Evolutionary conservation across 768 basidiomycete genomes (phyloP).

Genomic region (Boletus subparvulus): DNA sequence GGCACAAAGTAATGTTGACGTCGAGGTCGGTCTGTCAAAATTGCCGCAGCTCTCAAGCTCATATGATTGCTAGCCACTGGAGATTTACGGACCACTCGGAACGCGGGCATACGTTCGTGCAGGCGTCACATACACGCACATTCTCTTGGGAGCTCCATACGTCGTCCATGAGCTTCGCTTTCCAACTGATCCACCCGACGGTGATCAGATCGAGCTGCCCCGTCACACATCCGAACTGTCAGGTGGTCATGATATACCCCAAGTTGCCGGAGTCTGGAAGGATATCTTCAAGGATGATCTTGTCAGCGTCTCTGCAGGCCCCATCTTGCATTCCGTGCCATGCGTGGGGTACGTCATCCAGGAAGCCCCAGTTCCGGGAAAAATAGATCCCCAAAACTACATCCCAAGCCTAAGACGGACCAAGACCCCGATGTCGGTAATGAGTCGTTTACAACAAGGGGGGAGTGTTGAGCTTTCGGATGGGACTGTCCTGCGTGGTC

Average conservation of each 20-base stretch:
- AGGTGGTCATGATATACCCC: slow-evolving; percentile 61
- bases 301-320: slow-evolving; percentile 70
- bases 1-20: slow-evolving; percentile 16
- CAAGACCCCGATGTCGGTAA: slow-evolving; percentile 63
- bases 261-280: slow-evolving; percentile 61
- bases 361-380: slow-evolving; percentile 74
- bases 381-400: slow-evolving; percentile 68
- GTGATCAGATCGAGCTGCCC: slow-evolving; percentile 49
- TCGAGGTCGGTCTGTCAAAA: slow-evolving; percentile 17
- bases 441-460: slow-evolving; percentile 66
- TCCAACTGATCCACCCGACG: slow-evolving; percentile 52
- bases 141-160: slow-evolving; percentile 62
- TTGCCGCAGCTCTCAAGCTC: not conserved
- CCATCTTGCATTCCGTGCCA: slow-evolving; percentile 76
- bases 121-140: slow-evolving; percentile 66
- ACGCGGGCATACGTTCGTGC: slow-evolving; percentile 78
- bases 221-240: slow-evolving; percentile 54
- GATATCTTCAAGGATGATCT: slow-evolving; percentile 57
- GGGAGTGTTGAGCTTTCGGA: slow-evolving; percentile 63
- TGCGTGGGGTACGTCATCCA: slow-evolving; percentile 77
- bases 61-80: slow-evolving; percentile 50
- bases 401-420: slow-evolving; percentile 68
- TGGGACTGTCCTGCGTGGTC: slow-evolving; percentile 70
- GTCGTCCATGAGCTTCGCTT: slow-evolving; percentile 82
- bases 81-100: slow-evolving; percentile 86